Conservation (phyloP, 176 grass and related monocot genomes). For the Rhynchospora pubera region DNA sequence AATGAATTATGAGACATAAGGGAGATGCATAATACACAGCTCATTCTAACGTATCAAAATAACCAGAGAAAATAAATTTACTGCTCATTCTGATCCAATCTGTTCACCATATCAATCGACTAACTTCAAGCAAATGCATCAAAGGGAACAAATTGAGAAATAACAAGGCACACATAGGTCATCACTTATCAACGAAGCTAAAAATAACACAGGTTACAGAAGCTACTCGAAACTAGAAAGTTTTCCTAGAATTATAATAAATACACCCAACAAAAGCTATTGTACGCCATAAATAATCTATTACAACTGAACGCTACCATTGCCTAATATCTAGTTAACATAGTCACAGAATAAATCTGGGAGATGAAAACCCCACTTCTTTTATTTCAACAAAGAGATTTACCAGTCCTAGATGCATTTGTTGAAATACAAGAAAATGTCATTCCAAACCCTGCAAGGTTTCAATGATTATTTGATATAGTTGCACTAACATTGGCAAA, state of each 20-base stretch:
- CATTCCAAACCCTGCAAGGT: background rate
- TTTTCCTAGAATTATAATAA: conserved; percentile 5
- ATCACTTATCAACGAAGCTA: background rate
- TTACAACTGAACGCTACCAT: conserved; percentile 16
- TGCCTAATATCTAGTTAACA: conserved; percentile 28
- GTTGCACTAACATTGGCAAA: background rate
- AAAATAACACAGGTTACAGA: background rate
- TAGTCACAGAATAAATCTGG: background rate
- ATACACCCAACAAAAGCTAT: conserved; percentile 11
- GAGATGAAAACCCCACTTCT: background rate
- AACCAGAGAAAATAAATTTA: background rate
- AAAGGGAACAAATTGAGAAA: background rate
- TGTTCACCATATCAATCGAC: background rate
- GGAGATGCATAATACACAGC: too few relatives aligned
- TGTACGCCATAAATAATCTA: conserved; percentile 6
- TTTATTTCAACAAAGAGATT: background rate
- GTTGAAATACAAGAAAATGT: background rate
- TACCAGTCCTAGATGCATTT: background rate
- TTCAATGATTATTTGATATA: background rate
- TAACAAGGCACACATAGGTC: background rate
- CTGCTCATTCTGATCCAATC: background rate
- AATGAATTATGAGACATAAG: too few relatives aligned
- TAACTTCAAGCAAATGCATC: background rate
- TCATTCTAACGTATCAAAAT: background rate
- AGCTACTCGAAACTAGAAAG: background rate